These are phyloP conservation scores for Linum usitatissimum DNA, from an alignment of 345 rosid species.

Conservation along the genomic window DNA sequence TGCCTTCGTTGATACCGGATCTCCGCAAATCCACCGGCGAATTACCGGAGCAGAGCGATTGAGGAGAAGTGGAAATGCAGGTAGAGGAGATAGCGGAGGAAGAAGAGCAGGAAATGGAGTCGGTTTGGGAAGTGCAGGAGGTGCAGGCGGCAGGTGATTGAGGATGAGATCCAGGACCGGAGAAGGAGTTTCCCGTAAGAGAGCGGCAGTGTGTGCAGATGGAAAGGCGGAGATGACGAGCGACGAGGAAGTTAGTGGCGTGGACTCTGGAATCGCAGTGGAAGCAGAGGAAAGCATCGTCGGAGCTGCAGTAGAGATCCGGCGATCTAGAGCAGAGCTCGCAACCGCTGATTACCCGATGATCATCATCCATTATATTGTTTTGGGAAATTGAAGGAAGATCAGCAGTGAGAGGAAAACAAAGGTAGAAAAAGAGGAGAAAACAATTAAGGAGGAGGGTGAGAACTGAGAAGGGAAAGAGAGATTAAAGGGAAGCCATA, in stretches of 20 bases:
- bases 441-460: background rate
- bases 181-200: slow-evolving; percentile 10
- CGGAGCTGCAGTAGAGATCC: slow-evolving; percentile 30
- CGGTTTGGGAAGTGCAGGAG: slow-evolving; percentile 10
- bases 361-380: background rate
- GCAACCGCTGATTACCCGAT: slow-evolving; percentile 11
- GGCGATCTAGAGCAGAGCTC: slow-evolving; percentile 34
- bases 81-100: slow-evolving; percentile 10
- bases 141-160: slow-evolving; percentile 8
- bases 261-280: slow-evolving; percentile 36
- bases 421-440: too few species aligned
- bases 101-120: slow-evolving; percentile 7
- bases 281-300: slow-evolving; percentile 35
- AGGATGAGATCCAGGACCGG: slow-evolving; percentile 6
- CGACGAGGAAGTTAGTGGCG: slow-evolving; percentile 41
- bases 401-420: too few species aligned
- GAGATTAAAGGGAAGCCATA: background rate
- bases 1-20: background rate
- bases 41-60: background rate
- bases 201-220: slow-evolving; percentile 21
- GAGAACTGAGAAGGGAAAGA: background rate
- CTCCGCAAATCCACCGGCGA: slow-evolving; percentile 6
- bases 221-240: slow-evolving; percentile 31
- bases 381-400: background rate
- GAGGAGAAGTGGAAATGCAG: slow-evolving; percentile 22